Conservation (phyloP, 352 stramenopile genomes). For the Phytophthora pluvialis region DNA sequence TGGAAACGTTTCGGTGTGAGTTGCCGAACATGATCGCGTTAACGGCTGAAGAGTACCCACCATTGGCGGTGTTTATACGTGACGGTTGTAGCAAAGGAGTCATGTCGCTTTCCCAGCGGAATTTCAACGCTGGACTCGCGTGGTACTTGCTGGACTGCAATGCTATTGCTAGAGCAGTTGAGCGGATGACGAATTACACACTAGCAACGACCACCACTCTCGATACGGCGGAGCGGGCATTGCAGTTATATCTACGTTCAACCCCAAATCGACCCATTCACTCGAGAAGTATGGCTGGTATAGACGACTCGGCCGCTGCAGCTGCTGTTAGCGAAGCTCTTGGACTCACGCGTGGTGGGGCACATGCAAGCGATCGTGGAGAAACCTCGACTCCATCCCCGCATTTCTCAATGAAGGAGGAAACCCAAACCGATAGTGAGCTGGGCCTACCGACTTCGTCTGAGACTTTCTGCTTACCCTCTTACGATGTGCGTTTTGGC, state of each 20-base stretch:
- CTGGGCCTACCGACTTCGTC: neutral
- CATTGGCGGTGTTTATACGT: conserved; percentile 48
- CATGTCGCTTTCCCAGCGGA: conserved; percentile 52
- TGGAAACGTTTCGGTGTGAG: conserved; percentile 76
- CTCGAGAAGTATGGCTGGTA: conserved; percentile 1
- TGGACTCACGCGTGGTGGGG: conserved; percentile 42
- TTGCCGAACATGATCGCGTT: conserved; percentile 71
- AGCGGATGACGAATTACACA: conserved; percentile 48
- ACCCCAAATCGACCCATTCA: conserved; percentile 4
- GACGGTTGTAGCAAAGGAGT: conserved; percentile 57
- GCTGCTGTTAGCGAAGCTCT: conserved; percentile 75
- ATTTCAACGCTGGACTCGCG: conserved; percentile 72
- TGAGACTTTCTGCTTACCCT: conserved; percentile 41
- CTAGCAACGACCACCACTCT: conserved; percentile 40
- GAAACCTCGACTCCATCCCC: neutral
- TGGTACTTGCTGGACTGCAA: conserved; percentile 83
- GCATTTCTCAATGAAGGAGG: neutral
- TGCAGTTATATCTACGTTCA: conserved; percentile 26
- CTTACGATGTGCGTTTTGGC: conserved; percentile 58
- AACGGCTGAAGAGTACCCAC: conserved; percentile 68
- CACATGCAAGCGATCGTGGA: conserved; percentile 2
- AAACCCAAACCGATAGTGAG: neutral
- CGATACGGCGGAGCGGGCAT: conserved; percentile 39
- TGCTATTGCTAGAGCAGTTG: conserved; percentile 52
- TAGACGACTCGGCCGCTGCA: conserved; percentile 32